These are phyloP conservation scores for Saccharomycopsis amapae DNA, from an alignment of 805 yeast genomes.

Conservation along the genomic window DNA sequence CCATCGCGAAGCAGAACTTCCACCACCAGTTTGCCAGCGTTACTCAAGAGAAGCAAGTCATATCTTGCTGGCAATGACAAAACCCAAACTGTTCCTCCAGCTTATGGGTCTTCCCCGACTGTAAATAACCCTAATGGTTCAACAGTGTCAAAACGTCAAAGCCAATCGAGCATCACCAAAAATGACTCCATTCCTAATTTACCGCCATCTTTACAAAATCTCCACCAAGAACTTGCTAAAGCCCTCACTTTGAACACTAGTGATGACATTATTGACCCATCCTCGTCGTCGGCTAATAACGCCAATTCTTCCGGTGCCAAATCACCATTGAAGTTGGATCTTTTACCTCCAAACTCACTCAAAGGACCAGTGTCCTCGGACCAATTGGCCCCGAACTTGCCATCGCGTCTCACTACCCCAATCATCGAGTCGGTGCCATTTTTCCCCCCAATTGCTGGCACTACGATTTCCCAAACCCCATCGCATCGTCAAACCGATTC, in stretches of 20 bases:
- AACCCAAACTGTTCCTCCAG: background rate
- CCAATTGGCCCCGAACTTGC: slow-evolving; percentile 18
- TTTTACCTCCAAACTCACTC: slow-evolving; percentile 21
- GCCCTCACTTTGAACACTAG: slow-evolving; percentile 1
- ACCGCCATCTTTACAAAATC: background rate
- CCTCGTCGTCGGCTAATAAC: too few relatives aligned
- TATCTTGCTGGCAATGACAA: background rate
- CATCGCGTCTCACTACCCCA: slow-evolving; percentile 20
- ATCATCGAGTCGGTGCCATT: slow-evolving; percentile 11
- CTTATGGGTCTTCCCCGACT: background rate
- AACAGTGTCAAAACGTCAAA: background rate
- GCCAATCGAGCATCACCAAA: background rate
- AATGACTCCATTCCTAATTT: background rate
- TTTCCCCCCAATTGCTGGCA: slow-evolving; percentile 2
- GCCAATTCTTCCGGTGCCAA: too few relatives aligned
- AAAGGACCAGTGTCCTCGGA: slow-evolving; percentile 16
- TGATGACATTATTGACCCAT: too few relatives aligned
- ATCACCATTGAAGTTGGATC: slow-evolving; percentile 16
- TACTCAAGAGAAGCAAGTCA: slow-evolving; percentile 16
- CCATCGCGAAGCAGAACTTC: slow-evolving; percentile 20
- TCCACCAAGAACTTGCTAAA: slow-evolving; percentile 7
- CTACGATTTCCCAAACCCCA: background rate
- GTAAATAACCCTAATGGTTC: background rate
- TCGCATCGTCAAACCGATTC: background rate
- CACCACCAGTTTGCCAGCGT: slow-evolving; percentile 19